Evolutionary conservation across 1,139 yeast genomes (phyloP).

Genomic region (Debaryomyces sp.): DNA sequence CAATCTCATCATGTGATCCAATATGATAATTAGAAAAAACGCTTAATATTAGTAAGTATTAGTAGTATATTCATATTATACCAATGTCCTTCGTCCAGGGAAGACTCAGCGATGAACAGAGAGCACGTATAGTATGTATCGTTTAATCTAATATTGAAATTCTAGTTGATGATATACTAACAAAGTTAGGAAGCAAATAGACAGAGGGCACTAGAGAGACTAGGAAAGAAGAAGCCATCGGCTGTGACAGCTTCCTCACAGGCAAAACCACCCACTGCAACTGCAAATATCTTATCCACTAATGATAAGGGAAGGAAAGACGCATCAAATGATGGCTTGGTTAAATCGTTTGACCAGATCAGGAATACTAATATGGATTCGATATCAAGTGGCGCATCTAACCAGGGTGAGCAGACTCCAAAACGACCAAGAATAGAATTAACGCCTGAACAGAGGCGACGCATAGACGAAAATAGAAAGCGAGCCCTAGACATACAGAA

Average conservation of each 20-base stretch:
- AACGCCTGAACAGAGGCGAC: slow-evolving; percentile 55
- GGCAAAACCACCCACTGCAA: background rate
- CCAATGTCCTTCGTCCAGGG: slow-evolving; percentile 26
- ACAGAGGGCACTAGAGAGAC: slow-evolving; percentile 58
- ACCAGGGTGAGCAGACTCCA: slow-evolving; percentile 8
- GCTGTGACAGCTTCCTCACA: slow-evolving; percentile 12
- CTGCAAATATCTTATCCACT: background rate
- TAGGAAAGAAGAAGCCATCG: slow-evolving; percentile 44
- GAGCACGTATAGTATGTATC: slow-evolving; percentile 28
- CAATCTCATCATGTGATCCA: slow-evolving; percentile 3
- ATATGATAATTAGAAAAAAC: background rate
- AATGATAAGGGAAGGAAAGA: slow-evolving; percentile 12
- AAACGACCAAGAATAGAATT: slow-evolving; percentile 30
- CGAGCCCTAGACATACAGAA: slow-evolving; percentile 58
- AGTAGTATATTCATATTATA: background rate
- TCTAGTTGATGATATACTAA: slow-evolving; percentile 16
- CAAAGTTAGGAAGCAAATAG: slow-evolving; percentile 56
- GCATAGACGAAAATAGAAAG: slow-evolving; percentile 59
- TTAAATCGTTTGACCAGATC: slow-evolving; percentile 1
- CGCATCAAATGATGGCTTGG: background rate
- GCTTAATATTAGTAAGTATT: background rate
- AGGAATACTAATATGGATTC: slow-evolving; percentile 6
- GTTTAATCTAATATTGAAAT: background rate
- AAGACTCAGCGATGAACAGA: slow-evolving; percentile 28
- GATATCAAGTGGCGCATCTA: background rate